Evolutionary conservation across 176 grass and related monocot genomes (phyloP), one percentile per base, ranked within the genome.

Genomic region (Carex parvula): DNA sequence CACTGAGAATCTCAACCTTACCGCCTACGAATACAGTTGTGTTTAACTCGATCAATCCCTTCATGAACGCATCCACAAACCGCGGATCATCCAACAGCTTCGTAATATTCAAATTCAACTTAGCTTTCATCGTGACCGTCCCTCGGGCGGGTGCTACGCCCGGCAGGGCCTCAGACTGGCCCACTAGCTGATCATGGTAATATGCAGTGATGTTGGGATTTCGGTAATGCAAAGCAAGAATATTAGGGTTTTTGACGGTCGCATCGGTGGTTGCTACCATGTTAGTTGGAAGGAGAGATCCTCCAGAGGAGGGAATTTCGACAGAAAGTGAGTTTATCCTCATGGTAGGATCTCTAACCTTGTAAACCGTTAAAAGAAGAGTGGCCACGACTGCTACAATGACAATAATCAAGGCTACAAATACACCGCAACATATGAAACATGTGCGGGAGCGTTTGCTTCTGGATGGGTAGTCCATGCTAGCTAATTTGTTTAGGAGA

Each of bases 231-330:
- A 97, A 37, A 54, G 85, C 67, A 39, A 84, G 88, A 33, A 88
- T 81, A 86, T 97, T 97, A 77, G 94, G 94, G 88, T 97, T 97
- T 70, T n/a, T 85, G 17, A 97, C 88, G 80, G 88, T 91, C 60
- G 94, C 77, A 74, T 90, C 85, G 59, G 87, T 87, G 58, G 85
- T 62, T 30, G 92, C 62, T 48, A 55, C 2, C 3, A 67, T 0
- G 29, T 32, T 8, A 69, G 0, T n/a, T 21, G 22, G 70, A 56
- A 17, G 11, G 42, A 29, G 11, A 32, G 35, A 42, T 29, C 0
- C 58, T 17, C 22, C 22, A 0, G 14, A 3, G 29, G 44, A 53
- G 13, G 89, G 76, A 71, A 84, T 59, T 57, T 69, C 10, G 21
- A 97, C 11, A 6, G 75, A 29, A 83, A 94, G 69, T 81, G 80